These are phyloP conservation scores for Pseudocercospora crystallina DNA, from an alignment of 2,329 filamentous ascomycete species.

Conservation along the genomic window DNA sequence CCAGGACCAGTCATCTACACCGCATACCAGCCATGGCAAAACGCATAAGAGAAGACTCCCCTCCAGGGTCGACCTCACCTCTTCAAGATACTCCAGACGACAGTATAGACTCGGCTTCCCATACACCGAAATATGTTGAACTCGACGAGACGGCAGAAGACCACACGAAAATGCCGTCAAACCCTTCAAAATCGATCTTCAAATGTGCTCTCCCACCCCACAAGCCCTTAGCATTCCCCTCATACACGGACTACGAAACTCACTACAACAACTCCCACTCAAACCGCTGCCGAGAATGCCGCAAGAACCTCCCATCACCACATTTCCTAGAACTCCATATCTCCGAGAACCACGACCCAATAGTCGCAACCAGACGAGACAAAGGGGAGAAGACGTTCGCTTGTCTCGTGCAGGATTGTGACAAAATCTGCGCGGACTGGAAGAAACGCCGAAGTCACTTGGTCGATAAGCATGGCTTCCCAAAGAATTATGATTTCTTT, in stretches of 20 bases:
- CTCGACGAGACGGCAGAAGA: conserved; percentile 48
- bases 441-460: conserved; percentile 85
- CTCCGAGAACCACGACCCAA: conserved; percentile 84
- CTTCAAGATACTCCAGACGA: conserved; percentile 20
- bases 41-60: conserved; percentile 38
- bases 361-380: conserved; percentile 69
- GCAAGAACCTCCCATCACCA: conserved; percentile 81
- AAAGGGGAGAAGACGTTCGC: conserved; percentile 87
- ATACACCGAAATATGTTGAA: conserved; percentile 49
- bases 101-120: conserved; percentile 8
- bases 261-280: conserved; percentile 81
- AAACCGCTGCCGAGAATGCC: conserved; percentile 82
- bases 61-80: conserved; percentile 31
- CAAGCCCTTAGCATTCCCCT: conserved; percentile 67
- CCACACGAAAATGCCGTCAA: conserved; percentile 26
- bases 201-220: conserved; percentile 82
- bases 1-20: neutral
- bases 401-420: conserved; percentile 88
- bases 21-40: conserved; percentile 11
- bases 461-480: conserved; percentile 92
- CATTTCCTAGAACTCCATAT: conserved; percentile 82
- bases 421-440: conserved; percentile 76
- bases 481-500: conserved; percentile 79
- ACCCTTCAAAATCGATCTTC: conserved; percentile 54
- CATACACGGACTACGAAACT: conserved; percentile 78